Evolutionary conservation across 2,329 filamentous ascomycete genomes (phyloP), one percentile per base, ranked within the genome.

Genomic region (Botrytis sinoallii): DNA sequence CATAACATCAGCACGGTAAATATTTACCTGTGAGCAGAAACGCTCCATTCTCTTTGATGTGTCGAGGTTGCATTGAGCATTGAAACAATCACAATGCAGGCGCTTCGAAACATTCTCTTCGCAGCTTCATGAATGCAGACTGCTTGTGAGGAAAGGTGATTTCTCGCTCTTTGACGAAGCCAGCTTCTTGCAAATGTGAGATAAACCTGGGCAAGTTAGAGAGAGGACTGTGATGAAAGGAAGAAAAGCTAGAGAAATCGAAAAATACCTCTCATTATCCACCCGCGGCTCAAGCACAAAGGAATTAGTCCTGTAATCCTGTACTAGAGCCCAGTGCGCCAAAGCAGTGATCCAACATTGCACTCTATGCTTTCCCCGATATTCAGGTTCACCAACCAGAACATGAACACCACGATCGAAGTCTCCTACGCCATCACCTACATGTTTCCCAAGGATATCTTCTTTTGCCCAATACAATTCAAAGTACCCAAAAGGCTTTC

Each of bases 381-480:
- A 97, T 84, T 96, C 97, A 79, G 98, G 91, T 83, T 98, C 96
- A 1, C 96, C 96, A 5, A 99, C 88, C 57, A 99, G 85, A 20
- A 96, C 90, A 80, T 99, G 96, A 29, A 98, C 84, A 0, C 96
- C 96, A 10, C 96, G 87, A 79, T 98, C 95, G 83, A 92, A 98
- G 79, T 97, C 93, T 12, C 88, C 89, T 0, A 90, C 89, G 5
- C 88, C 87, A 35, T 87, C 87, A 81, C 90, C 87, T n/a, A 97
- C 83, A 76, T 93, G 86, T 66, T 86, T 88, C 0, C 93, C 94
- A 0, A 99, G 82, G 0, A 86, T 84, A 80, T 98, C 96, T 81
- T 99, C 96, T 80, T 97, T 97, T 5, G 96, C 94, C 95, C 96
- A 99, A 84, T 99, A 99, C 48, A 99, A 88, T 84, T 99, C 96